Conservation (phyloP, 2,329 filamentous ascomycete genomes). For the Colletotrichum orchidophilum region DNA sequence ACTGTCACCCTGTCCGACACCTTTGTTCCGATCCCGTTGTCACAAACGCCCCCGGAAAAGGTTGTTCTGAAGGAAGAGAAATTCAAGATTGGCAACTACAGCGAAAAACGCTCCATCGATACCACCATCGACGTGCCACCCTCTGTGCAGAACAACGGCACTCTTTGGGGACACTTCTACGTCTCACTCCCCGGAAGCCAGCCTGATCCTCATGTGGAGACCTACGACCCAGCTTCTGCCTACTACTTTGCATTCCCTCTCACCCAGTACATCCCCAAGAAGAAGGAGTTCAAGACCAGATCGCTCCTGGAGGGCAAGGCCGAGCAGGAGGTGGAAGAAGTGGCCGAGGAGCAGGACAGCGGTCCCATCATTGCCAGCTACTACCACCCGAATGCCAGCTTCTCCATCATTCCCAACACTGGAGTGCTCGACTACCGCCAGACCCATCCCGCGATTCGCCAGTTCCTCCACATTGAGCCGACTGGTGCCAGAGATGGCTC, state of each 20-base stretch:
- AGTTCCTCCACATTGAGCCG: conserved; percentile 81
- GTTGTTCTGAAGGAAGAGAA: conserved; percentile 82
- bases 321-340: conserved; percentile 61
- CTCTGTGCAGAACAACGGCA: conserved; percentile 89
- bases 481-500: conserved; percentile 83
- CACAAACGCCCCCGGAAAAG: conserved; percentile 70
- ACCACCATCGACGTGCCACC: conserved; percentile 81
- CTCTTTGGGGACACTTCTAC: conserved; percentile 94
- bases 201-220: conserved; percentile 77
- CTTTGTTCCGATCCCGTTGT: conserved; percentile 73
- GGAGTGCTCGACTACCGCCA: conserved; percentile 74
- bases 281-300: conserved; percentile 87
- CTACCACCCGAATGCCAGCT: conserved; percentile 94
- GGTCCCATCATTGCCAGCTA: conserved; percentile 83
- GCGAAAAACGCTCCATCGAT: conserved; percentile 80
- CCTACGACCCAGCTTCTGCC: conserved; percentile 79
- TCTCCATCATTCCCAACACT: conserved; percentile 85
- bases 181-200: conserved; percentile 79
- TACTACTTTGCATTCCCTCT: conserved; percentile 87
- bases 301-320: conserved; percentile 76
- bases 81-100: conserved; percentile 82
- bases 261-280: conserved; percentile 90
- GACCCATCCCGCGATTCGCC: conserved; percentile 77
- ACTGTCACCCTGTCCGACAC: conserved; percentile 84
- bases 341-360: conserved; percentile 60